Conservation (phyloP, 768 basidiomycete genomes). For the Tephrocybe sp. region DNA sequence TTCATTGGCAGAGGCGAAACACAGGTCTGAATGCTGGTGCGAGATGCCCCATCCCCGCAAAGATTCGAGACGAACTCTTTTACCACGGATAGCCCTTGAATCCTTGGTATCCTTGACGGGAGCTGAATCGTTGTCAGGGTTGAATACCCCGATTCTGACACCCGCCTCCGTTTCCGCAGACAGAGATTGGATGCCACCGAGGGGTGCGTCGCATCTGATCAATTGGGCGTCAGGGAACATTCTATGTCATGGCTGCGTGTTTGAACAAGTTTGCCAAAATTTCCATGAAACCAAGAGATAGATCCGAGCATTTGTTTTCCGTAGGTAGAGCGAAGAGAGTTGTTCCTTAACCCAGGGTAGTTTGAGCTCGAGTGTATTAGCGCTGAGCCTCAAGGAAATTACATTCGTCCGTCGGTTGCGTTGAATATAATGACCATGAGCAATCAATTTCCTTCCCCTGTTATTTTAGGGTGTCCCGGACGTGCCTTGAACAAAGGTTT, state of each 20-base stretch:
- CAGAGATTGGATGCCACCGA: not conserved
- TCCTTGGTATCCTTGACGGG: not conserved
- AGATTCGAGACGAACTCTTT: not conserved
- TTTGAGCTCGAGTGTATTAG: no score
- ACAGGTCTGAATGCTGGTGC: not conserved
- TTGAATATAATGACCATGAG: no score
- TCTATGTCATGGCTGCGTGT: no score
- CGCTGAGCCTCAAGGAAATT: no score
- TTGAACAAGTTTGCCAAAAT: not conserved
- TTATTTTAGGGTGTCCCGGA: no score
- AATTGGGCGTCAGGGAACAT: no score
- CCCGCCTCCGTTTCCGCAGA: not conserved
- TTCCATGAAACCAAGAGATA: not conserved
- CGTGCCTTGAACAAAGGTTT: no score
- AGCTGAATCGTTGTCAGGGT: not conserved
- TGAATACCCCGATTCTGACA: not conserved
- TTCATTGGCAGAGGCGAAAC: not conserved
- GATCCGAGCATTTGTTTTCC: not conserved
- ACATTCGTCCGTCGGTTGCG: no score
- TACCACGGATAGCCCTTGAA: no score
- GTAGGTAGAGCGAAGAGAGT: not conserved
- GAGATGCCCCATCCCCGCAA: not conserved
- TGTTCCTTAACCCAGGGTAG: not conserved
- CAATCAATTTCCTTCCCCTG: no score
- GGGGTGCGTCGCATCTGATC: not conserved